Percentiles rank a stretch among this genome's conserved stretches.
Evolutionary conservation across 1,284 basidiomycete species (phyloP).

Genomic region (Tilletia caries): DNA sequence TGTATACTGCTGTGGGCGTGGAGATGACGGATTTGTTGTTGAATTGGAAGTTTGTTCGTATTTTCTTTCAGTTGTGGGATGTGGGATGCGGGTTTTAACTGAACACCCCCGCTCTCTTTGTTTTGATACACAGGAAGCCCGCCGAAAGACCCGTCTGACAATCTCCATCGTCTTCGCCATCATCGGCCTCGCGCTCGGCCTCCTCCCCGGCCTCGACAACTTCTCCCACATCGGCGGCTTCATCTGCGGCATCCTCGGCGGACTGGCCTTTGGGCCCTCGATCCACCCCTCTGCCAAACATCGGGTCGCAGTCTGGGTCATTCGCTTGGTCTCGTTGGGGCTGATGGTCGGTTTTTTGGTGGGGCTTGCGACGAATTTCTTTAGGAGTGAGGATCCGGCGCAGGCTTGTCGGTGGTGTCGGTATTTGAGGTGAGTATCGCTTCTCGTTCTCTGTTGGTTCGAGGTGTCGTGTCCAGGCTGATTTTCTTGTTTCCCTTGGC

Average conservation of each 20-base stretch:
- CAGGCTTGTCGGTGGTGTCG: slow-evolving; percentile 82
- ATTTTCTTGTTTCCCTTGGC: neutral
- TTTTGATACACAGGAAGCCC: slow-evolving; percentile 24
- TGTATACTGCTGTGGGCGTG: slow-evolving; percentile 86
- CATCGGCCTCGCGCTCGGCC: slow-evolving; percentile 77
- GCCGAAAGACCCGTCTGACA: slow-evolving; percentile 60
- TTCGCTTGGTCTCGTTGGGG: slow-evolving; percentile 71
- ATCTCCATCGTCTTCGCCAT: slow-evolving; percentile 79
- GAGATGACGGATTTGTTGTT: slow-evolving; percentile 76
- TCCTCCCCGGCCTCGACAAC: slow-evolving; percentile 53
- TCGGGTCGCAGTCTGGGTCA: slow-evolving; percentile 68
- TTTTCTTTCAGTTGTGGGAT: neutral
- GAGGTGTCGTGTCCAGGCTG: neutral
- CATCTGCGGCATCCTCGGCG: slow-evolving; percentile 62
- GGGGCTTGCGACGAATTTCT: slow-evolving; percentile 81
- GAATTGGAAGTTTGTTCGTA: slow-evolving; percentile 77
- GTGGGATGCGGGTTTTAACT: neutral
- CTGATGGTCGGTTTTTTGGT: slow-evolving; percentile 76
- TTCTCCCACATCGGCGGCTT: slow-evolving; percentile 58
- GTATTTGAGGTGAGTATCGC: slow-evolving; percentile 69
- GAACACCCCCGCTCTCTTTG: no score
- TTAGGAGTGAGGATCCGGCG: slow-evolving; percentile 64
- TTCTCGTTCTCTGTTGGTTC: neutral
- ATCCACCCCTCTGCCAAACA: slow-evolving; percentile 71
- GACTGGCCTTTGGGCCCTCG: slow-evolving; percentile 79